A percentile compares a stretch with the other conserved stretches of the same genome.
Conservation (phyloP, 2,329 filamentous ascomycete species). For the Mycocentrospora acerina region DNA sequence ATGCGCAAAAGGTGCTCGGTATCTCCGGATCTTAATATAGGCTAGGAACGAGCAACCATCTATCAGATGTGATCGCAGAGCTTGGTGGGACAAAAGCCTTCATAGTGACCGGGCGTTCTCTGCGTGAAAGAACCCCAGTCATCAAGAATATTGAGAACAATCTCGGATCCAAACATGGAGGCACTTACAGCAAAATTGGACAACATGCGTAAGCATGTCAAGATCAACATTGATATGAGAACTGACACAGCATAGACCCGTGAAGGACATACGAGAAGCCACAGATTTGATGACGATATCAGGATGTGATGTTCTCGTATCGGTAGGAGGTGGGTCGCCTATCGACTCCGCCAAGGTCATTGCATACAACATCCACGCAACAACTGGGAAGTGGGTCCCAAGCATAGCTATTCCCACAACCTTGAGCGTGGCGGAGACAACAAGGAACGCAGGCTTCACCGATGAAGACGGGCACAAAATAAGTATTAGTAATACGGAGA, state of each 20-base stretch:
- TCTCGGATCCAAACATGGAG: slow-evolving; percentile 51
- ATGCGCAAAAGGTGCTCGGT: neutral
- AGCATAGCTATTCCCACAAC: slow-evolving; percentile 44
- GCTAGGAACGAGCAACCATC: slow-evolving; percentile 36
- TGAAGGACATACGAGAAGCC: slow-evolving; percentile 39
- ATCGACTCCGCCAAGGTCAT: slow-evolving; percentile 51
- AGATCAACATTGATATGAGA: slow-evolving; percentile 16
- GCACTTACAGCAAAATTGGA: slow-evolving; percentile 57
- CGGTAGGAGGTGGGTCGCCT: slow-evolving; percentile 52
- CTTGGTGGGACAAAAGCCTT: slow-evolving; percentile 53
- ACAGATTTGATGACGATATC: slow-evolving; percentile 39
- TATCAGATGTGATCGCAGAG: slow-evolving; percentile 34
- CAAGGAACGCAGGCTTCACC: slow-evolving; percentile 55
- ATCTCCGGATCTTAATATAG: slow-evolving; percentile 2
- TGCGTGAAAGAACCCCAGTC: slow-evolving; percentile 56
- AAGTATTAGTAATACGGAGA: slow-evolving; percentile 48
- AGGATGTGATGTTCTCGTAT: slow-evolving; percentile 38
- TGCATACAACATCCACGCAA: slow-evolving; percentile 41
- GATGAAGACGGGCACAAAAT: slow-evolving; percentile 54
- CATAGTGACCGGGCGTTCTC: slow-evolving; percentile 57
- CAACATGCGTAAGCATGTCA: slow-evolving; percentile 54
- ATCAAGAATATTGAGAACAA: slow-evolving; percentile 55
- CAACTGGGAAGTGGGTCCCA: slow-evolving; percentile 41
- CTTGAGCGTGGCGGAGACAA: slow-evolving; percentile 57
- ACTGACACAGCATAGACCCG: slow-evolving; percentile 29